These are phyloP conservation scores for Babjeviella inositovora DNA, from an alignment of 805 yeast genomes.

Conservation along the genomic window DNA sequence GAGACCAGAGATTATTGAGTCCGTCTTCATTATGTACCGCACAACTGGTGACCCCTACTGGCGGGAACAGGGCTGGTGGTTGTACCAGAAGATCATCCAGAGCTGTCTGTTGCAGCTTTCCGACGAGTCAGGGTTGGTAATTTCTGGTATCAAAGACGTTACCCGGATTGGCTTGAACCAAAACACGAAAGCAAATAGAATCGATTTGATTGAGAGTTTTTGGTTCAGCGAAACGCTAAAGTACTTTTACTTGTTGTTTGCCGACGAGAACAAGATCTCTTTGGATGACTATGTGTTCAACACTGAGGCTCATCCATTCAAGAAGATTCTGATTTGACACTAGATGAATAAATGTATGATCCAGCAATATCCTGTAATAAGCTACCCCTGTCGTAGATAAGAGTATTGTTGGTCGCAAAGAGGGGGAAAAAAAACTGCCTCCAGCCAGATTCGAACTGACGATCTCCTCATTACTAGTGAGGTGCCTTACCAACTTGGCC, in stretches of 20 bases:
- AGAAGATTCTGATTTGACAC: constrained; percentile 5
- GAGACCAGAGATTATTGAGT: constrained; percentile 47
- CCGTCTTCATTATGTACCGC: constrained; percentile 40
- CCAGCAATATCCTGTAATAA: too few relatives aligned
- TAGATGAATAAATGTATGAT: too few relatives aligned
- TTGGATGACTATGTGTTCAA: constrained; percentile 41
- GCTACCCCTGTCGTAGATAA: too few relatives aligned
- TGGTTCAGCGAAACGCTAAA: constrained; percentile 49
- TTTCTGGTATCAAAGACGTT: constrained; percentile 10
- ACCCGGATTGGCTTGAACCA: constrained; percentile 7
- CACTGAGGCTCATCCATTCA: constrained; percentile 48
- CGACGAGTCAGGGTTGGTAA: constrained; percentile 2
- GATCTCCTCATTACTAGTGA: constrained; percentile 83
- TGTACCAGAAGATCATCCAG: constrained; percentile 20
- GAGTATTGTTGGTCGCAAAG: too few relatives aligned
- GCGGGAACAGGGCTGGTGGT: constrained; percentile 35
- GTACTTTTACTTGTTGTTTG: constrained; percentile 32
- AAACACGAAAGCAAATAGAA: constrained; percentile 6
- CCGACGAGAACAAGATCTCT: constrained; percentile 20
- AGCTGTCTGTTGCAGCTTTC: constrained; percentile 8
- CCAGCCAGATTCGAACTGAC: constrained; percentile 67
- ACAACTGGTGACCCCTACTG: constrained; percentile 43
- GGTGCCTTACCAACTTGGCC: constrained; percentile 75
- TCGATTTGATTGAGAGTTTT: constrained; percentile 25
- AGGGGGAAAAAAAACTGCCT: constrained; percentile 31